Evolutionary conservation across 2,329 filamentous ascomycete genomes (phyloP), one percentile per base, ranked within the genome.

Genomic region (Pseudogymnoascus sp.): DNA sequence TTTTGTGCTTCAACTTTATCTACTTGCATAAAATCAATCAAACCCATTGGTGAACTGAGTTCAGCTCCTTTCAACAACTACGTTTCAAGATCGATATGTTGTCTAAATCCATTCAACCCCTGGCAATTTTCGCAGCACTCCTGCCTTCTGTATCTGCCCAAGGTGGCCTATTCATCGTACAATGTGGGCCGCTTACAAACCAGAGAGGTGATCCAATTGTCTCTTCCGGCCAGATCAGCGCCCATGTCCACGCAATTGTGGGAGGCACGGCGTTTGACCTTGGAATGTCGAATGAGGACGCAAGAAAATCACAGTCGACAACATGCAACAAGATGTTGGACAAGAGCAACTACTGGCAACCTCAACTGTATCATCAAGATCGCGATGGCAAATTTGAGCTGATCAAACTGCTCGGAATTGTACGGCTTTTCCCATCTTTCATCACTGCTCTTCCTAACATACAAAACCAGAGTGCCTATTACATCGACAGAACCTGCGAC

Each of bases 311-410:
- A 1, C 61, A 60, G n/a, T 33, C 26, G 9, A 65, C 62, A 4
- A 65, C 62, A 13, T 64, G 62, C 38, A 59, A 64, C 34, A 65
- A 62, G 34, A 61, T 41, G 15, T 59, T 57, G 4, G 63, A 65
- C 48, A 57, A 61, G n/a, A 64, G 62, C 33, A 64, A 64, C 58
- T 65, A 65, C 57, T 65, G 63, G 63, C 33, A 34, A 18, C 63
- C 63, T 33, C 58, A 61, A 18, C 56, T 65, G 3, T 65, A 65
- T 37, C 61, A 65, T 19, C 55, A 59, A 28, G 57, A 55, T 19
- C 30, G 56, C 57, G 48, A 62, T 59, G 62, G 61, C 19, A 58
- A 52, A 38, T 65, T 61, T 61, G 65, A 56, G 8, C 12, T 34
- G 13, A n/a, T 15, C 8, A n/a, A 38, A 41, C 9, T 63, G 60